Base-by-base conservation (phyloP, 306 rosid genomes). In the Vigna reflexopilosa region DNA sequence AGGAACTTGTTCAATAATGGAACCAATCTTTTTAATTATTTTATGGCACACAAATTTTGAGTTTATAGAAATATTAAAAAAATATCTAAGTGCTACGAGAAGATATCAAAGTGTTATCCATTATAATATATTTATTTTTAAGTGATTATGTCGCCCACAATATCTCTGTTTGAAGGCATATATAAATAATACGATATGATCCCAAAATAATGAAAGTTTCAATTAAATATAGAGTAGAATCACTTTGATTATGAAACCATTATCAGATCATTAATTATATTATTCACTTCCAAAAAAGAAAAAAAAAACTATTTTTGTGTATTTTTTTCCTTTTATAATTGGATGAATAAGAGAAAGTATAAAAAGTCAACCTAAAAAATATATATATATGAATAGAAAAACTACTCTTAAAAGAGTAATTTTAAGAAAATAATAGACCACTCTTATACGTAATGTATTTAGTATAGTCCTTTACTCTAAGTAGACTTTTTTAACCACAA, bases 121-220 rank as follows among this genome's bases (percentile, higher is more conserved):
- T 51, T 50, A 20, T 63, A 45, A 7, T 32, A 2, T 14, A 32
- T n/a, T 48, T 30, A 30, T 5, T 57, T 58, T 40, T 75, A 75
- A 50, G 52, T 13, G 56, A 28, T 19, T 52, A 8, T 36, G 9
- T 40, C 38, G 47, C 74, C 74, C 81, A 54, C 80, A 65, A 65
- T 50, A 77, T 76, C 72, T 62, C 9, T 62, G 72, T 63, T 75
- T 19, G 71, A 45, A 76, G 57, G 15, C 47, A 49, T 22, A 63
- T 17, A 63, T 17, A 62, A 61, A 20, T 48, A 61, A 45, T 61
- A 73, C 16, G 30, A 42, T 73, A 30, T 30, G 50, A 64, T 65
- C 16, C 24, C 40, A 22, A 44, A 73, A 74, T 59, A 45, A 59
- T 45, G 13, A 45, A 74, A 42, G 50, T 11, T 17, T 26, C 12